Evolutionary conservation across 1,139 yeast species (phyloP), one percentile per base, ranked within the genome.

Genomic region (Nadsonia starkeyi-henricii): DNA sequence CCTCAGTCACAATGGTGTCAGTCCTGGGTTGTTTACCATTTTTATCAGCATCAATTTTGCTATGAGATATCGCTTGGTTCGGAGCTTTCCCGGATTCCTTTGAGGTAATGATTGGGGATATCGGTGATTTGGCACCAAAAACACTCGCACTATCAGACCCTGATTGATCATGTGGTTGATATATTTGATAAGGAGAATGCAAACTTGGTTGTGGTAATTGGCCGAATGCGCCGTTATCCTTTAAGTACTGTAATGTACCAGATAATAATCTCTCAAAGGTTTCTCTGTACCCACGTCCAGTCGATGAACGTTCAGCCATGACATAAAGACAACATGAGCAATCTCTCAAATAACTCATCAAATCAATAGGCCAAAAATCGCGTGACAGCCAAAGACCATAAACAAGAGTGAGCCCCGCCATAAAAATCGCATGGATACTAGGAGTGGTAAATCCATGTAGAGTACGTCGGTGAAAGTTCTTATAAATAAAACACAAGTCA

Each of bases 371-470:
- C 19, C 57, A 44, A 33, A 55, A 51, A 36, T 54, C 49, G 57
- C 79, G 71, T 20, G 78, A 73, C 44, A 78, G 57, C 81, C 81
- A 78, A 55, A 78, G 64, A 58, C 81, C 77, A 55, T 78, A 78
- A 4, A 77, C 72, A 36, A 78, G 61, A 0, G 82, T 78, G 12
- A 78, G 75, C 44, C 83, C 82, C 2, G 82, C 81, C 48, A 75
- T 77, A 56, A 78, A 78, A 8, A 75, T 76, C 0, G 80, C 74
- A 58, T 78, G 81, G 45, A 77, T 76, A 8, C 81, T 78, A 41
- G 79, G 71, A 1, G 79, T 75, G 0, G 81, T 75, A 57, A 75
- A 79, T 1, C 82, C 82, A 50, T 65, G 65, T 2, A 72, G 74
- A 1, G 80, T 74, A 54, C 72, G 74, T 53, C 76, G 77, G 59